These are phyloP conservation scores for Monilinia fructigena DNA, from an alignment of 2,329 filamentous ascomycete species.

Conservation along the genomic window DNA sequence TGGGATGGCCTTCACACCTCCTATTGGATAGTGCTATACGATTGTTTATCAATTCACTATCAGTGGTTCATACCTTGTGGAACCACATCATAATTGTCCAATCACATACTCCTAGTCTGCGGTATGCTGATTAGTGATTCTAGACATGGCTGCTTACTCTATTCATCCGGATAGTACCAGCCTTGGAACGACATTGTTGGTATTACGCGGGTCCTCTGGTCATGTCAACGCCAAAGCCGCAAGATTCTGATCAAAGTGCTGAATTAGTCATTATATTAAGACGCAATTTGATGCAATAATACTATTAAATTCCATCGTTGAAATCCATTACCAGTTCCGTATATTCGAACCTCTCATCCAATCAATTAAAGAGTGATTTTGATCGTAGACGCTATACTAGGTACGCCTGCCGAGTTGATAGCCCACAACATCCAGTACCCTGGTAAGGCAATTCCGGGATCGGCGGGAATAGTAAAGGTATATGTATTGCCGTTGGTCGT, in stretches of 20 bases:
- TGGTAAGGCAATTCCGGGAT: slow-evolving; percentile 51
- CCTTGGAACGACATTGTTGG: background rate
- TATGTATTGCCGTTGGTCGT: slow-evolving; percentile 39
- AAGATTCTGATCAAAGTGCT: background rate
- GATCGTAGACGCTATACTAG: slow-evolving; percentile 43
- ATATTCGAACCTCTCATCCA: background rate
- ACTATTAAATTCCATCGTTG: background rate
- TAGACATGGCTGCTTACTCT: background rate
- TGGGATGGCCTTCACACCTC: background rate
- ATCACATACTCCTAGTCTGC: background rate
- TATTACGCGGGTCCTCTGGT: background rate
- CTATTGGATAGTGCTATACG: background rate
- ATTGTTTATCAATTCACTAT: background rate
- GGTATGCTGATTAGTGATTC: slow-evolving; percentile 2
- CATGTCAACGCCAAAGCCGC: background rate
- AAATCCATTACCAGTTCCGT: background rate
- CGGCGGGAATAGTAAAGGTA: slow-evolving; percentile 46
- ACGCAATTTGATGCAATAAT: background rate
- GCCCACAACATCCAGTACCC: slow-evolving; percentile 57
- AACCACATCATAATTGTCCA: background rate
- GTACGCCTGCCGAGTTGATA: slow-evolving; percentile 46
- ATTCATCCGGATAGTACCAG: too few species aligned
- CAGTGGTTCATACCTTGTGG: background rate
- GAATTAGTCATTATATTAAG: background rate
- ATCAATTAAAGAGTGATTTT: slow-evolving; percentile 1